Conservation (phyloP, 192 early-diverging fungal genomes). For the Allomyces macrogynus region DNA sequence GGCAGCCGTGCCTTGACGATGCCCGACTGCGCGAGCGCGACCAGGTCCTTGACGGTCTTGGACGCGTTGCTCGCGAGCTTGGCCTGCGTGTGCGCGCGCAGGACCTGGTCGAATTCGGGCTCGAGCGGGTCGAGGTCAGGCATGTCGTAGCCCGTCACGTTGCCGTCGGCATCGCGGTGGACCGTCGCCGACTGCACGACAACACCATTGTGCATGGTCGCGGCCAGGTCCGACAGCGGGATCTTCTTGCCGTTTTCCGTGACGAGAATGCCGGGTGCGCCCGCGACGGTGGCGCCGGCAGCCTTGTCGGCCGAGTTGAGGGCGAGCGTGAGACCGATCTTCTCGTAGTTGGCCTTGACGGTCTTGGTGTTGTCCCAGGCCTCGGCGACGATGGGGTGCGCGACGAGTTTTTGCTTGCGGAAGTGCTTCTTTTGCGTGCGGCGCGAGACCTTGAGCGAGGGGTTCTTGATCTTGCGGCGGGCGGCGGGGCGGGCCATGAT, state of each 20-base stretch:
- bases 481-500: conserved; percentile 44
- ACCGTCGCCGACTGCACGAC: no score
- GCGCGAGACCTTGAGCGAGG: conserved; percentile 36
- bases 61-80: conserved; percentile 1
- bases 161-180: conserved; percentile 44
- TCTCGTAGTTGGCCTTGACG: background rate
- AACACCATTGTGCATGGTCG: no score
- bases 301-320: conserved; percentile 2
- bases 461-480: conserved; percentile 41
- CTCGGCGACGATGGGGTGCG: conserved; percentile 9
- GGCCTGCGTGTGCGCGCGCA: conserved; percentile 33
- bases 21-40: conserved; percentile 1
- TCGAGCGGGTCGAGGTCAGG: background rate
- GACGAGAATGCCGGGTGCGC: conserved; percentile 5
- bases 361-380: conserved; percentile 2
- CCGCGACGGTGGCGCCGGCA: conserved; percentile 37
- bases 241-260: no score
- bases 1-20: conserved; percentile 22
- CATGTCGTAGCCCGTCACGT: background rate
- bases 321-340: background rate
- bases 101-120: conserved; percentile 2
- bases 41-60: no score
- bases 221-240: no score
- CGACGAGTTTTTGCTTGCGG: conserved; percentile 31
- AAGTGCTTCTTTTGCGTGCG: conserved; percentile 38